Evolutionary conservation across 192 early-diverging fungal genomes (phyloP), one percentile per base, ranked within the genome.

Genomic region (Podila epicladia): DNA sequence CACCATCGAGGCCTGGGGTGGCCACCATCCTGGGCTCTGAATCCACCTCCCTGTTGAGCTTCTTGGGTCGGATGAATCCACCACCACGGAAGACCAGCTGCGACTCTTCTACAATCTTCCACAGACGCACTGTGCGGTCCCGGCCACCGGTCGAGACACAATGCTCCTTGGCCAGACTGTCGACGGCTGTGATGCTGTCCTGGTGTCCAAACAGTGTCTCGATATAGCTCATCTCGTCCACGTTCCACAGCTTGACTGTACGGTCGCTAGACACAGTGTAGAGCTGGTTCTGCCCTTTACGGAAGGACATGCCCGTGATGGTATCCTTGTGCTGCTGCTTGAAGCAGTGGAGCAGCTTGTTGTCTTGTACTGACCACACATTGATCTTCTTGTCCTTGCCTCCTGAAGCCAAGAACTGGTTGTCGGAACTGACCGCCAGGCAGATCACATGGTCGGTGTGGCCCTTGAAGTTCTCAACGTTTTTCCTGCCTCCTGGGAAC

Each of bases 131-230:
- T 9, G 97, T 96, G 55, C 92, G 90, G 83, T 99, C 98, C 37
- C 98, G 90, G 12, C 93, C 88, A 19, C 98, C 98, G 9, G 90
- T 86, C 13, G 98, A 94, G 9, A 99, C 87, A 69, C 97, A 98
- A 29, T 95, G 90, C 80, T 99, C 98, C 48, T 92, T 87, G n/a
- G 87, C 85, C 82, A 99, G 82, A 31, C 93, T 89, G 76, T 93
- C 94, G 4, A 99, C 90, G n/a, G 82, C 72, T 0, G 91, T 89
- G 64, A 98, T 93, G 37, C 85, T 82, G 82, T 99, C 98, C 83
- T 98, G 98, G 78, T 99, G 98, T 32, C 98, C 98, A 89, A 97
- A 99, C 15, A 99, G 74, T 33, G 97, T 99, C 72, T 99, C 97
- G 72, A 99, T 91, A 84, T 99, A 99, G 17, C 89, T 83, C 67